Evolutionary conservation across 164 flowering plant genomes (phyloP).

Genomic region (Sedum album): DNA sequence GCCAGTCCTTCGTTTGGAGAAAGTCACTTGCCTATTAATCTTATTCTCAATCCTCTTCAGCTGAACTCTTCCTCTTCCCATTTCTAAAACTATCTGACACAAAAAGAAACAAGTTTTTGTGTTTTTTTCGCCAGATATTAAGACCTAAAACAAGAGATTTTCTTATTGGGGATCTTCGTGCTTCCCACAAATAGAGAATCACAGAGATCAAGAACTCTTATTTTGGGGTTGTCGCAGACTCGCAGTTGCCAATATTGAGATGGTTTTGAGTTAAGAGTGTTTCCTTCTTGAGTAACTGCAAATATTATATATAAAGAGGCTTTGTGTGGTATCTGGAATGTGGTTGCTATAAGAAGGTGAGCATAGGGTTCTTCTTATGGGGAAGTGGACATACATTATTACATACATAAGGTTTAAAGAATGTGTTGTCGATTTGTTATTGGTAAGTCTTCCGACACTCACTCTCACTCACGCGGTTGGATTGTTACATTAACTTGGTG

Average conservation of each 20-base stretch:
- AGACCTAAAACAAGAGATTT: slow-evolving; percentile 1
- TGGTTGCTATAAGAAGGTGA: background rate
- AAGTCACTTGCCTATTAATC: slow-evolving; percentile 35
- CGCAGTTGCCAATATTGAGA: slow-evolving; percentile 3
- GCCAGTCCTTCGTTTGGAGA: slow-evolving; percentile 32
- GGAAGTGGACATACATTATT: background rate
- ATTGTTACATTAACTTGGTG: background rate
- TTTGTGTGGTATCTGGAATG: background rate
- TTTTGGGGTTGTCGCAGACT: background rate
- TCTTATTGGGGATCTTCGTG: background rate
- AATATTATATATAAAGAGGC: background rate
- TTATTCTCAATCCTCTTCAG: slow-evolving; percentile 39
- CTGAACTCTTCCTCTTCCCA: slow-evolving; percentile 44
- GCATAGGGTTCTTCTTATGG: slow-evolving; percentile 1
- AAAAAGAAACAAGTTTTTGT: background rate
- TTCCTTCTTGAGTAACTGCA: slow-evolving; percentile 5
- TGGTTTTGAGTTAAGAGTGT: background rate
- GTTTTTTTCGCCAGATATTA: slow-evolving; percentile 4
- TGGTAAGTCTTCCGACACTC: background rate
- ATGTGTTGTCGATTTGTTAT: slow-evolving; percentile 9
- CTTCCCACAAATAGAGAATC: background rate
- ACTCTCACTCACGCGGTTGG: background rate
- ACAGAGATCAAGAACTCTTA: slow-evolving; percentile 2
- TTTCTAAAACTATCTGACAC: background rate
- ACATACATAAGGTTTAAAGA: background rate